Evolutionary conservation across 768 basidiomycete genomes (phyloP), one percentile per base, ranked within the genome.

Genomic region (Mycena filopes): DNA sequence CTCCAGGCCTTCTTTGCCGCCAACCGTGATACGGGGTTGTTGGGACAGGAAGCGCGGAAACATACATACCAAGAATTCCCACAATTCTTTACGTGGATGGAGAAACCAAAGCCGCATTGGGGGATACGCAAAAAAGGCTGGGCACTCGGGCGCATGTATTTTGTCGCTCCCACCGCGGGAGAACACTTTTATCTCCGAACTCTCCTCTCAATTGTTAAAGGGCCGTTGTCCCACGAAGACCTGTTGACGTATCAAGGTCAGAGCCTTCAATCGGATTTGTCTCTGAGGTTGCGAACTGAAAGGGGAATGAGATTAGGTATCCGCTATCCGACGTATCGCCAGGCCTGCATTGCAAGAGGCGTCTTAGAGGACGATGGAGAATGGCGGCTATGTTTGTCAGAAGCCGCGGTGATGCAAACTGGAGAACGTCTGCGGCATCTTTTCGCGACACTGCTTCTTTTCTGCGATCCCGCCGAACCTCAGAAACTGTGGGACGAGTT

Each of bases 141-240:
- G 74, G 78, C 82, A 1, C 65, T 84, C 54, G 83, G 83, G 0
- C 69, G 79, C 0, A 81, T 84, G 75, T 81, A 79, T 59, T 80
- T 75, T 70, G 73, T 77, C 3, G 48, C 69, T 29, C 77, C 78
- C 13, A 63, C 63, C n/a, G 53, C 33, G 9, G 67, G 67, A 2
- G 75, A 80, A 25, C 46, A 71, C 3, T 79, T 77, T 59, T 79
- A 80, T 57, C 73, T 81, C 0, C 67, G 78, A 0, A 66, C 70
- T 1, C 75, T 81, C 1, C 74, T 81, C 3, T 72, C 78, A 11
- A 66, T 77, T 18, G 76, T 79, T 7, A 75, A 71, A 57, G 77
- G 77, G n/a, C 63, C 76, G 2, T 66, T 20, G 4, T 70, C 66
- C 2, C 62, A 63, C 45, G 54, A 43, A 0, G 48, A 60, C 42